Percentiles rank a stretch among this genome's conserved stretches.
These are phyloP conservation scores for Scalesia atractyloides DNA, from an alignment of 129 eudicot species.

Conservation along the genomic window DNA sequence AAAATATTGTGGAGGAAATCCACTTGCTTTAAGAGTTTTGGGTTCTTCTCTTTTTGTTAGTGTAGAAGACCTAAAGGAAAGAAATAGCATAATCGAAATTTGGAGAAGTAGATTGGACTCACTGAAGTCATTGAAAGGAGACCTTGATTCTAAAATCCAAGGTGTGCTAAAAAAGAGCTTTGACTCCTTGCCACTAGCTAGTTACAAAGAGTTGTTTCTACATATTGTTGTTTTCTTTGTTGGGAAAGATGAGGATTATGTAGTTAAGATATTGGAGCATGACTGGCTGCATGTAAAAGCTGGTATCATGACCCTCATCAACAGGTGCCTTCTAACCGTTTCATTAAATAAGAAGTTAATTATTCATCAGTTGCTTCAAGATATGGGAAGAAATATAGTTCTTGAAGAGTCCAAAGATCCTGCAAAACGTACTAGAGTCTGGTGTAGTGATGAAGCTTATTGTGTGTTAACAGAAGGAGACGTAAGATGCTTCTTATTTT, in stretches of 20 bases:
- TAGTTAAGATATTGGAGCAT: slow-evolving; percentile 24
- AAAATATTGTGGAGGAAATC: slow-evolving; percentile 35
- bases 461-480: slow-evolving; percentile 1
- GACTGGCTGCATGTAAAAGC: slow-evolving; percentile 10
- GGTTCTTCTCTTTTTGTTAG: slow-evolving; percentile 34
- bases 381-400: slow-evolving; percentile 32
- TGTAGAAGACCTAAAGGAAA: neutral
- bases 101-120: slow-evolving; percentile 32
- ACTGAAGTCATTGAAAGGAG: slow-evolving; percentile 13
- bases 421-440: slow-evolving; percentile 27
- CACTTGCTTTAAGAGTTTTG: slow-evolving; percentile 29
- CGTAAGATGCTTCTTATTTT: slow-evolving; percentile 7
- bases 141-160: slow-evolving; percentile 11
- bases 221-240: slow-evolving; percentile 50
- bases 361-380: slow-evolving; percentile 32
- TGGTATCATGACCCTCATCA: slow-evolving; percentile 22
- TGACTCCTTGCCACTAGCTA: neutral
- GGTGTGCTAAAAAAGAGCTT: slow-evolving; percentile 8
- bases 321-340: slow-evolving; percentile 29
- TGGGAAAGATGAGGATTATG: slow-evolving; percentile 33
- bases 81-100: slow-evolving; percentile 17
- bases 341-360: slow-evolving; percentile 26
- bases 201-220: slow-evolving; percentile 33
- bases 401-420: slow-evolving; percentile 20
- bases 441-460: slow-evolving; percentile 25